Evolutionary conservation across 805 yeast genomes (phyloP).

Genomic region (Metschnikowia chrysomelidarum): DNA sequence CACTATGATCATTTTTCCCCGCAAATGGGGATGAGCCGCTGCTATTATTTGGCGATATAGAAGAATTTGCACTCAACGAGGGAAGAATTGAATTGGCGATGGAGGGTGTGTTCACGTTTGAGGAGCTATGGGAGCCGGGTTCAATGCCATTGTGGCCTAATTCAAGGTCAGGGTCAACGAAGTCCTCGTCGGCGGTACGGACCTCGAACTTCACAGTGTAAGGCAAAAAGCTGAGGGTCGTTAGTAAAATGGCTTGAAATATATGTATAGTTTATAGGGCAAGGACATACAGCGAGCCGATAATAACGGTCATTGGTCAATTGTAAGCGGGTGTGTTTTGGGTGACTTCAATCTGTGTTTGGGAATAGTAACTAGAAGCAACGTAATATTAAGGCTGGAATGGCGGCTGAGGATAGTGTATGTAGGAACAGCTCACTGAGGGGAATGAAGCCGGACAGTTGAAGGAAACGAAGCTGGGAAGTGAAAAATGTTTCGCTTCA

Average conservation of each 20-base stretch:
- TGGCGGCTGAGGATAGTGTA: too few relatives aligned
- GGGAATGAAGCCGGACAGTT: not conserved
- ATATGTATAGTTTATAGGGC: not conserved
- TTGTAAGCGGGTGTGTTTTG: not conserved
- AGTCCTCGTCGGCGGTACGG: conserved; percentile 11
- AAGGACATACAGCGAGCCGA: conserved; percentile 62
- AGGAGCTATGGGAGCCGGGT: conserved; percentile 1
- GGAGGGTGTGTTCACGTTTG: conserved; percentile 9
- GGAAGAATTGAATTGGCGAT: conserved; percentile 31
- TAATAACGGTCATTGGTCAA: conserved; percentile 56
- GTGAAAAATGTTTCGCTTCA: too few relatives aligned
- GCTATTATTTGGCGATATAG: conserved; percentile 16
- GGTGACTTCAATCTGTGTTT: not conserved
- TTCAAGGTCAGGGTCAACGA: conserved; percentile 10
- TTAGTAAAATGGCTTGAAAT: conserved; percentile 16
- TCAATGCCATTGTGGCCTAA: conserved; percentile 4
- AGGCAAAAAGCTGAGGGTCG: conserved; percentile 56
- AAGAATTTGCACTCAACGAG: conserved; percentile 37
- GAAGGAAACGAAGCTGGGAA: not conserved
- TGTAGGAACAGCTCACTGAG: conserved; percentile 11
- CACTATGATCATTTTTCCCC: conserved; percentile 25
- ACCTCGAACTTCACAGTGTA: conserved; percentile 70
- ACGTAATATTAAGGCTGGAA: conserved; percentile 1
- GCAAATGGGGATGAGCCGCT: conserved; percentile 21
- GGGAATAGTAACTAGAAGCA: too few relatives aligned